Conservation (phyloP, 2,329 filamentous ascomycete genomes). For the Epichloe hybrida region DNA sequence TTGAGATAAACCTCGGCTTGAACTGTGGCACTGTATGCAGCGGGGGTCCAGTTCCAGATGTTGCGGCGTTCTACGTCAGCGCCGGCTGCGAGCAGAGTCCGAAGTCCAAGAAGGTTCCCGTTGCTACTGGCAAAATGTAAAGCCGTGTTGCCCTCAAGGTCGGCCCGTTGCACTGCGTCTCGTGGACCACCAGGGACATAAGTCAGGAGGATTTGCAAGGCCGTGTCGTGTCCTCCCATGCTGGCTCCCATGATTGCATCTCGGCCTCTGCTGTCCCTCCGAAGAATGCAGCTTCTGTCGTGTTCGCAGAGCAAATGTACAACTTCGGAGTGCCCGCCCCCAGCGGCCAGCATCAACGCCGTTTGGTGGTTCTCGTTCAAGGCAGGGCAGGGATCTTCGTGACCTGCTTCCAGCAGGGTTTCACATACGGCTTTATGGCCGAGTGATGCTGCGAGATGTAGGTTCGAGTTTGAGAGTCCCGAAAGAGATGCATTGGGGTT, state of each 20-base stretch:
- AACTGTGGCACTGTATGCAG: conserved; percentile 71
- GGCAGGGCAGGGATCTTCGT: conserved; percentile 60
- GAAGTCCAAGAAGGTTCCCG: conserved; percentile 63
- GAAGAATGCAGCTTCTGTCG: conserved; percentile 49
- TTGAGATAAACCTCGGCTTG: conserved; percentile 79
- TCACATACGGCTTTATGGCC: conserved; percentile 57
- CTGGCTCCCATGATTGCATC: conserved; percentile 60
- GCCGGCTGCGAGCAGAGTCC: conserved; percentile 65
- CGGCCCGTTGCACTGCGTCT: conserved; percentile 41
- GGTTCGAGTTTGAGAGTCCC: conserved; percentile 65
- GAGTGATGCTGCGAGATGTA: conserved; percentile 66
- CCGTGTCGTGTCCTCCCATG: conserved; percentile 47
- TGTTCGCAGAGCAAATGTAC: conserved; percentile 56
- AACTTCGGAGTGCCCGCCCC: conserved; percentile 56
- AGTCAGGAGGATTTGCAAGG: conserved; percentile 50
- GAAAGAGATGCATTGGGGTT: conserved; percentile 62
- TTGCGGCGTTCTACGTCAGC: conserved; percentile 63
- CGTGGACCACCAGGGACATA: conserved; percentile 41
- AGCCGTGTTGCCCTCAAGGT: conserved; percentile 70
- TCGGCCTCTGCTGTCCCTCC: conserved; percentile 52
- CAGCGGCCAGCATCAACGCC: conserved; percentile 65
- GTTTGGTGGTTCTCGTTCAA: conserved; percentile 72
- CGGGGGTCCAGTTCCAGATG: conserved; percentile 65
- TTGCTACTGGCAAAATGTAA: conserved; percentile 76
- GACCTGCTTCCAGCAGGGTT: conserved; percentile 57